These are phyloP conservation scores for Cryptomeria japonica DNA, from an alignment of 75 land plant genomes.

Conservation along the genomic window DNA sequence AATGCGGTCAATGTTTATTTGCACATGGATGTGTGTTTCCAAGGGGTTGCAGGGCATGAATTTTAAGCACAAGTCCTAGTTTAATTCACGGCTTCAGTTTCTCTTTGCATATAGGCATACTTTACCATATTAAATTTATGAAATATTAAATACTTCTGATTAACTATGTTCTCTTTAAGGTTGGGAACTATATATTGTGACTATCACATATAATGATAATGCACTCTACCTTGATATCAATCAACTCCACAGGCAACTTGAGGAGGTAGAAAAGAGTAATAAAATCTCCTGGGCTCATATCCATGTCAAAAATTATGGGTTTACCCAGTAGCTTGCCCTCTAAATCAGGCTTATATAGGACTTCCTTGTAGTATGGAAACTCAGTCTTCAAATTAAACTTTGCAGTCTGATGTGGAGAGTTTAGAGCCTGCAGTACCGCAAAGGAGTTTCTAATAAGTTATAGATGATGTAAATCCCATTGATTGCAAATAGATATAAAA, in stretches of 20 bases:
- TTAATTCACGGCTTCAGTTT: neutral
- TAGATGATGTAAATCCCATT: neutral
- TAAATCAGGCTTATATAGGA: constrained; percentile 54
- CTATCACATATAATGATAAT: neutral
- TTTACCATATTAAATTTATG: neutral
- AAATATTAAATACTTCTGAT: neutral
- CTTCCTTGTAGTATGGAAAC: constrained; percentile 61
- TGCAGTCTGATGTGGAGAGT: constrained; percentile 51
- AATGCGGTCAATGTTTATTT: neutral
- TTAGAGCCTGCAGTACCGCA: constrained; percentile 52
- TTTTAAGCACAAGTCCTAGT: neutral
- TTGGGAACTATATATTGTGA: constrained; percentile 3
- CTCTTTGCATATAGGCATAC: constrained; percentile 6
- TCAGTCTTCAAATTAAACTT: constrained; percentile 67
- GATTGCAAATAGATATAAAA: neutral
- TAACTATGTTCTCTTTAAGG: neutral
- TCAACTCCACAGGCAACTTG: constrained; percentile 61
- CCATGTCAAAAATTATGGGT: constrained; percentile 83
- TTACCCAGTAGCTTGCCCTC: constrained; percentile 30
- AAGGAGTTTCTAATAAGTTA: neutral
- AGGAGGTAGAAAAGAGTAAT: constrained; percentile 77
- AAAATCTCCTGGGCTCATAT: constrained; percentile 91
- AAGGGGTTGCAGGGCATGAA: neutral
- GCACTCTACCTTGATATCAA: constrained; percentile 69
- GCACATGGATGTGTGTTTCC: neutral